phyloP scores from a whole-genome alignment of 345 rosid species.

The Abelmoschus esculentus region DNA sequence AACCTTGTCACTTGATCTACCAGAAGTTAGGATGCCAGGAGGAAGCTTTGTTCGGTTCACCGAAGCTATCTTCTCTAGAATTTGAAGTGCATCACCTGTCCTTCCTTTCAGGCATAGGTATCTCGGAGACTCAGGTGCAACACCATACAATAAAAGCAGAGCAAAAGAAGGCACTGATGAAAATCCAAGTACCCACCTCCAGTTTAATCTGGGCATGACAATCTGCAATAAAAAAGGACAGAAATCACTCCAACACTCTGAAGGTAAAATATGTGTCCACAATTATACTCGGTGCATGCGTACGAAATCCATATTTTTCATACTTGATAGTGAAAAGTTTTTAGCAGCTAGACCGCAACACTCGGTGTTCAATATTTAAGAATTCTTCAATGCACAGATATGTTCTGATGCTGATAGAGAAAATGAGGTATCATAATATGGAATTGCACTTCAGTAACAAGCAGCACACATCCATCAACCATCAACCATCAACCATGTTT shows the following conservation, averaged over 20 bases:
- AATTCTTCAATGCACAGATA: too few species aligned
- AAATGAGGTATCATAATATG: too few species aligned
- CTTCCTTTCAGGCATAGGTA: conserved; percentile 41
- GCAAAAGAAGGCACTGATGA: conserved; percentile 46
- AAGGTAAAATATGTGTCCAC: background rate
- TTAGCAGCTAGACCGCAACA: too few species aligned
- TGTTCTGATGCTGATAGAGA: too few species aligned
- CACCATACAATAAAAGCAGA: conserved; percentile 36
- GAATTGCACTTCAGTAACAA: too few species aligned
- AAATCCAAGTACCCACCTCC: conserved; percentile 70
- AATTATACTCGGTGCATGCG: background rate
- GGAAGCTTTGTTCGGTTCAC: conserved; percentile 36
- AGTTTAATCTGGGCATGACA: conserved; percentile 45
- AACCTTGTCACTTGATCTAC: conserved; percentile 19
- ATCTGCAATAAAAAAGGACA: conserved; percentile 14
- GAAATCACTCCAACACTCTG: background rate
- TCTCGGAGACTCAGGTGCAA: conserved; percentile 55
- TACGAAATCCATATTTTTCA: background rate
- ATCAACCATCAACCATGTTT: too few species aligned
- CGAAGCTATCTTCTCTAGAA: conserved; percentile 39
- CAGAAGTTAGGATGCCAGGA: conserved; percentile 40
- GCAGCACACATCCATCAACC: too few species aligned
- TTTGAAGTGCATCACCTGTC: conserved; percentile 30
- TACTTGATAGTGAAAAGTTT: too few species aligned
- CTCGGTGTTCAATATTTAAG: too few species aligned